Evolutionary conservation across 208 protist species (phyloP).

Genomic region (Wallacemonas sp.): DNA sequence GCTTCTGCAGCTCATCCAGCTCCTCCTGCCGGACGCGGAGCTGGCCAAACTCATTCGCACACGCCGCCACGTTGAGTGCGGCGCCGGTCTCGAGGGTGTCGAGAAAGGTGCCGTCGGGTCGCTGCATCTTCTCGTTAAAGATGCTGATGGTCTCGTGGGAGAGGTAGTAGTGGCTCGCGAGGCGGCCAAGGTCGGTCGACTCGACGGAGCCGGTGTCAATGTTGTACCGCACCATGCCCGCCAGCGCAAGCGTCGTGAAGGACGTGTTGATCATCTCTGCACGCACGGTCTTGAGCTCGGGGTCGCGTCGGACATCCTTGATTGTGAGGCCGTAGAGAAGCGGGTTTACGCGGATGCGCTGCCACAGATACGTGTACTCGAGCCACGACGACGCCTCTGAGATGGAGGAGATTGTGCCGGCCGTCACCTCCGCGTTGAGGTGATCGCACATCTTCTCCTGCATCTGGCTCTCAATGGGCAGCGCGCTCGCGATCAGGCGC

Average conservation of each 20-base stretch:
- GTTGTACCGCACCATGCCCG: constrained; percentile 97
- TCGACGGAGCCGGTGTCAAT: constrained; percentile 94
- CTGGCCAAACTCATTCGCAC: constrained; percentile 96
- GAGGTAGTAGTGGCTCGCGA: constrained; percentile 98
- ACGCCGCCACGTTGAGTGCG: constrained; percentile 91
- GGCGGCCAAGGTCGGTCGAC: constrained; percentile 95
- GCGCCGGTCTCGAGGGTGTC: constrained; percentile 90
- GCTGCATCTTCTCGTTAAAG: constrained; percentile 93
- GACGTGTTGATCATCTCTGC: constrained; percentile 96
- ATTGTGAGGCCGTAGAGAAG: constrained; percentile 95
- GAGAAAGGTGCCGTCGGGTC: constrained; percentile 84
- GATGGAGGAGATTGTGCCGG: constrained; percentile 97
- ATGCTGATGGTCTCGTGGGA: constrained; percentile 94
- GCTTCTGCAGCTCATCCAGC: constrained; percentile 90
- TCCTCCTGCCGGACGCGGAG: constrained; percentile 97
- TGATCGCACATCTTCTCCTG: constrained; percentile 95
- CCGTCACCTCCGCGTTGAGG: constrained; percentile 98
- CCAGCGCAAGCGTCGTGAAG: constrained; percentile 93
- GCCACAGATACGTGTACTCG: constrained; percentile 98
- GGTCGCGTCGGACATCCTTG: constrained; percentile 93
- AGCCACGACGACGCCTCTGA: constrained; percentile 96
- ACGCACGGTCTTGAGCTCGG: constrained; percentile 84
- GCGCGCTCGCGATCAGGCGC: constrained; percentile 90
- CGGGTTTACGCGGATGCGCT: constrained; percentile 97
- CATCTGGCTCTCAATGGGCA: constrained; percentile 98